phyloP scores from a whole-genome alignment of 108 stramenopile species.

The Epipyxis sp. region DNA sequence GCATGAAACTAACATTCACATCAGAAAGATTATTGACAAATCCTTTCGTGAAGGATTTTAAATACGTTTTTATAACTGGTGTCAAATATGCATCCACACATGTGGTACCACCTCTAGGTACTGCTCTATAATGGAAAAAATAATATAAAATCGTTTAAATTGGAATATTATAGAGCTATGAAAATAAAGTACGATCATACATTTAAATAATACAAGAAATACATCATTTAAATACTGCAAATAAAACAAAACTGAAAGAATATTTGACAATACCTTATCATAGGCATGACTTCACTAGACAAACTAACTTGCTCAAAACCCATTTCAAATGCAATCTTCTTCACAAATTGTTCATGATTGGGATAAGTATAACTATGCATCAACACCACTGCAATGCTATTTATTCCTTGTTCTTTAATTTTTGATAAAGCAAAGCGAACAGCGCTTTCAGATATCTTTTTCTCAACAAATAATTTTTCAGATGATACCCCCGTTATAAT shows the following conservation, averaged over 20 bases:
- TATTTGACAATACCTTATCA: too few species aligned
- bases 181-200: too few species aligned
- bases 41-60: slow-evolving; percentile 73
- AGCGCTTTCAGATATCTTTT: slow-evolving; percentile 61
- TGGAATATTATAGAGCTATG: too few species aligned
- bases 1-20: slow-evolving; percentile 89
- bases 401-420: slow-evolving; percentile 68
- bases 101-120: slow-evolving; percentile 83
- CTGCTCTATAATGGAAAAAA: too few species aligned
- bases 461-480: slow-evolving; percentile 61
- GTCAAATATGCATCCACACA: slow-evolving; percentile 95
- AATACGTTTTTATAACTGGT: slow-evolving; percentile 81
- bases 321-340: slow-evolving; percentile 69
- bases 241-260: too few species aligned
- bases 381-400: slow-evolving; percentile 77
- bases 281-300: slow-evolving; percentile 79
- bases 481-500: not conserved
- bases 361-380: slow-evolving; percentile 76
- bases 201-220: too few species aligned
- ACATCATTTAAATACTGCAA: too few species aligned
- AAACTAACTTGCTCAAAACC: slow-evolving; percentile 83
- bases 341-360: slow-evolving; percentile 77
- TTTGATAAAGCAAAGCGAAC: slow-evolving; percentile 64
- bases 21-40: slow-evolving; percentile 67
- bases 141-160: too few species aligned